Evolutionary conservation across 225 moss, liverwort and hornwort genomes (phyloP), one percentile per base, ranked within the genome.

Genomic region (Polytrichum formosum): DNA sequence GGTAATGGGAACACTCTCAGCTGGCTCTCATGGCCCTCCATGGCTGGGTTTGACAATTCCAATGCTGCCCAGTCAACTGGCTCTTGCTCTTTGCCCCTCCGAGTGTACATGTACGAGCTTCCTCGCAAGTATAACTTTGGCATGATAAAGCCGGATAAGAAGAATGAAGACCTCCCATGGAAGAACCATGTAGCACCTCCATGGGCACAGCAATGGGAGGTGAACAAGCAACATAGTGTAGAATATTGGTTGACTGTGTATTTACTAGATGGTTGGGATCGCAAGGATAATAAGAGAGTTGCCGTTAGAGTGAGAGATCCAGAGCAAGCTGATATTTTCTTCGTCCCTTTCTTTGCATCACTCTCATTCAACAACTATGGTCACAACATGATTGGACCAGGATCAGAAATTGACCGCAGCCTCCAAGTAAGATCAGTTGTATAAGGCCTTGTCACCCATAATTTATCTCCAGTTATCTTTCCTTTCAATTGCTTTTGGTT

Each of bases 321-420:
- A 26, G 79, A 79, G 55, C 65, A 91, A 71, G 88, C 90, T 29
- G 90, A 91, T 64, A 66, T 91, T 22, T 91, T 87, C 69, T 91
- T 91, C 62, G 88, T 91, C 8, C 90, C 90, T 6, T 91, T 87
- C 33, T 91, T 91, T 79, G 85, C 83, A 63, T 90, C 90, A 23
- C 73, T 87, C 23, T 85, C 85, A 63, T 87, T 85, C 77, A 85
- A 81, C 70, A 82, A 54, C 66, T 83, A 67, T 55, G 88, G 85
- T 6, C 59, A 66, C 31, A 63, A 6, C 55, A 91, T 87, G 90
- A 82, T 61, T 61, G 83, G 78, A 70, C 85, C 90, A 3, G 65
- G 53, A 55, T 70, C 88, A 6, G 83, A 88, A 55, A 72, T 68
- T 63, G 90, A 87, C 72, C 81, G 54, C 55, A 27, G 30, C 2